Conservation (phyloP, 2,329 filamentous ascomycete species). For the Aspergillus terreus region DNA sequence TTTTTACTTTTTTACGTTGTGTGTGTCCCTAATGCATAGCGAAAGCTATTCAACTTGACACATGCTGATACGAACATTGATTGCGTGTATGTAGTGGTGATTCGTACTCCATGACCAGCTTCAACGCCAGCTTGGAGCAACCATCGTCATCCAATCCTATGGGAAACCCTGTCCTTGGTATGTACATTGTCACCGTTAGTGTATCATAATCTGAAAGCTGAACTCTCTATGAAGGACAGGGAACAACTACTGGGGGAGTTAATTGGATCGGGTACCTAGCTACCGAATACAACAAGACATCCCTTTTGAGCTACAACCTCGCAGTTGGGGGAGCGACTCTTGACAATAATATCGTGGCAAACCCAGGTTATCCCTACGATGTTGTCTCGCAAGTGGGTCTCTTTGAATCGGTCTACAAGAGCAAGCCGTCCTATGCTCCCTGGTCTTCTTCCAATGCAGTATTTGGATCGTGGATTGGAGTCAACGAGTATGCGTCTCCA, state of each 20-base stretch:
- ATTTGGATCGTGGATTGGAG: neutral
- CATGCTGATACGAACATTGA: neutral
- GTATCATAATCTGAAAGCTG: neutral
- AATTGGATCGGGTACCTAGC: constrained; percentile 9
- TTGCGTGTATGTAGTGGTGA: neutral
- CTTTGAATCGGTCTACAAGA: neutral
- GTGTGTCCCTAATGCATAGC: neutral
- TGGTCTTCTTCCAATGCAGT: neutral
- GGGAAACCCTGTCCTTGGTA: neutral
- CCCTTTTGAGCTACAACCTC: constrained; percentile 6
- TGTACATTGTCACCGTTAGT: neutral
- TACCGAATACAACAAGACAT: constrained; percentile 2
- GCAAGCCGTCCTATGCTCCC: neutral
- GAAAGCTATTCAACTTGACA: neutral
- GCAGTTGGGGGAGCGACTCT: constrained; percentile 7
- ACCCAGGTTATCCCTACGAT: neutral
- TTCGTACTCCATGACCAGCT: neutral
- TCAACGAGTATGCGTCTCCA: neutral
- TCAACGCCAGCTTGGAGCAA: neutral
- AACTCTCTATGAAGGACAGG: neutral
- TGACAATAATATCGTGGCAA: neutral
- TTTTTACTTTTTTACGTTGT: neutral
- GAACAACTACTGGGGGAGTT: constrained; percentile 2
- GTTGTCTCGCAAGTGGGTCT: constrained; percentile 2
- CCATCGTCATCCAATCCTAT: neutral